Evolutionary conservation across 305 asterid species (phyloP).

Genomic region (Striga hermonthica): DNA sequence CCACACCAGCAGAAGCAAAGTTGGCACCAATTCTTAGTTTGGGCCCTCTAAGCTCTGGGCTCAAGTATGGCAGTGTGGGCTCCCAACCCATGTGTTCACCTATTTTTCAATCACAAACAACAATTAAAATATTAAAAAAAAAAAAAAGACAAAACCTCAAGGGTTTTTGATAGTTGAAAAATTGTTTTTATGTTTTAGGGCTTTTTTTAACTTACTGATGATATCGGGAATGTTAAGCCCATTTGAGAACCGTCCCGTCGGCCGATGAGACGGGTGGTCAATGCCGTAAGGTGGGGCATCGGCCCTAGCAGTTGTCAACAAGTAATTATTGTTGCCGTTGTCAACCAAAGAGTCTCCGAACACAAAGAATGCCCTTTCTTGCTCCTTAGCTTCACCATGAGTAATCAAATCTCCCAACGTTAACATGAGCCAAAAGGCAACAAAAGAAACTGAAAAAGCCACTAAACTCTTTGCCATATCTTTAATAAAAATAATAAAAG

Average conservation of each 20-base stretch:
- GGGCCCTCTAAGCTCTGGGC: conserved; percentile 45
- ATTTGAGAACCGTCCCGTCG: conserved; percentile 70
- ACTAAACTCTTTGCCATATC: conserved; percentile 11
- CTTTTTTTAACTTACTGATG: conserved; percentile 39
- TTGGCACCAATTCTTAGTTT: conserved; percentile 60
- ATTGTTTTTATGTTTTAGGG: neutral
- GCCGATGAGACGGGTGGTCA: conserved; percentile 62
- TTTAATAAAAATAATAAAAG: neutral
- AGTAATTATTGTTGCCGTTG: conserved; percentile 49
- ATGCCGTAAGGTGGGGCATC: conserved; percentile 58
- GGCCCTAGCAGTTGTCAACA: conserved; percentile 49
- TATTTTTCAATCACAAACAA: conserved; percentile 3
- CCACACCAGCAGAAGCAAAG: conserved; percentile 69
- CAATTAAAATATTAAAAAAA: neutral
- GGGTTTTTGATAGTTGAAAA: neutral
- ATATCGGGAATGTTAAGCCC: conserved; percentile 71
- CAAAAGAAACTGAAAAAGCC: neutral
- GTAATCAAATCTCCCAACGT: neutral
- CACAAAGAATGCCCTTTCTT: conserved; percentile 38
- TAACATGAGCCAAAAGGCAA: conserved; percentile 18
- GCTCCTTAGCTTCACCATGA: conserved; percentile 6
- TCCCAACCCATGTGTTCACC: conserved; percentile 57
- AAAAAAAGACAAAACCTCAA: too few species aligned
- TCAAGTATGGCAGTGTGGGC: conserved; percentile 49
- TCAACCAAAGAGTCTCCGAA: conserved; percentile 53